Percentiles rank a stretch among this genome's conserved stretches.
phyloP scores from a whole-genome alignment of 2,329 filamentous ascomycete genomes.

The Colletotrichum spinosum region DNA sequence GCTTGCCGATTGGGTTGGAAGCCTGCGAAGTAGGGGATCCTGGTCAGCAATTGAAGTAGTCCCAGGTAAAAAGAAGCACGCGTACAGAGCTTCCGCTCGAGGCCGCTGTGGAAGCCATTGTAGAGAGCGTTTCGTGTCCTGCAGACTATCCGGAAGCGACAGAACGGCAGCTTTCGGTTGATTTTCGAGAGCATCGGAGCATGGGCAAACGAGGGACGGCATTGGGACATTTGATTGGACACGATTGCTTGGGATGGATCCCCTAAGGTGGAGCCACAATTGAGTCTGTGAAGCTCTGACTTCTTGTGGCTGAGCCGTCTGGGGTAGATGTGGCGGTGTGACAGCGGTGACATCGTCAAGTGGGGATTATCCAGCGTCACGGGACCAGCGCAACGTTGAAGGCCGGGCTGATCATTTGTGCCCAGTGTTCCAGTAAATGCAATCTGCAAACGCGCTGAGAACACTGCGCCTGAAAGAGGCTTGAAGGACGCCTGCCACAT shows the following conservation, averaged over 20 bases:
- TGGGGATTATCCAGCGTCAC: no score
- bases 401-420: no score
- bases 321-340: not conserved
- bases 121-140: constrained; percentile 32
- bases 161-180: constrained; percentile 32
- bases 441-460: no score
- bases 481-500: no score
- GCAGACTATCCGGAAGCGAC: not conserved
- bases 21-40: constrained; percentile 45
- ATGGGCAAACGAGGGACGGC: constrained; percentile 19
- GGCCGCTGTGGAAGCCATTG: constrained; percentile 50
- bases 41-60: constrained; percentile 29
- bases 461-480: no score
- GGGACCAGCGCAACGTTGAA: no score
- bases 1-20: constrained; percentile 53
- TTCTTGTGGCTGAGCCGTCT: not conserved
- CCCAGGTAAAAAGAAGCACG: not conserved
- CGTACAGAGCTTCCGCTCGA: constrained; percentile 46
- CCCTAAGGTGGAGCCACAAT: constrained; percentile 3
- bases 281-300: not conserved
- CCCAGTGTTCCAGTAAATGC: no score
- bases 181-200: constrained; percentile 30
- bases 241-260: not conserved
- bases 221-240: constrained; percentile 1
- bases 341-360: no score